These are phyloP conservation scores for Colletotrichum somersetense DNA, from an alignment of 2,329 filamentous ascomycete genomes.

Conservation along the genomic window DNA sequence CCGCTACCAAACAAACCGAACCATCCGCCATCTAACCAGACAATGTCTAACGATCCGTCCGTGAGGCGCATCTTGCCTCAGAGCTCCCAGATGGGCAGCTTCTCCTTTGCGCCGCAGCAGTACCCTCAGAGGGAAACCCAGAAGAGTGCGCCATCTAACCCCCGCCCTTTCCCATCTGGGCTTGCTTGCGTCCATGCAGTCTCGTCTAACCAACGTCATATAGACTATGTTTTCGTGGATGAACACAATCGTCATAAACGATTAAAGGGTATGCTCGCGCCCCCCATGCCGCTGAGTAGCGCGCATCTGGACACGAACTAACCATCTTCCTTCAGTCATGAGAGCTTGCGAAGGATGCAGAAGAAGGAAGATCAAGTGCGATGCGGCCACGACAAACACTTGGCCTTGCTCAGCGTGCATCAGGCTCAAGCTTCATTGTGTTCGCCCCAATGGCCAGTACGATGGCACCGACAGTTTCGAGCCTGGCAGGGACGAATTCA, in stretches of 20 bases:
- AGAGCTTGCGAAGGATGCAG: conserved; percentile 96
- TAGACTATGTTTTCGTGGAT: conserved; percentile 99
- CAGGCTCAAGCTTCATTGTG: conserved; percentile 90
- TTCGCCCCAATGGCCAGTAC: conserved; percentile 86
- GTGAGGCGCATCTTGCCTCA: conserved; percentile 75
- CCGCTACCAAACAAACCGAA: conserved; percentile 28
- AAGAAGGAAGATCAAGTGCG: conserved; percentile 97
- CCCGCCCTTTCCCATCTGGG: conserved; percentile 15
- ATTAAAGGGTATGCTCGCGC: conserved; percentile 78
- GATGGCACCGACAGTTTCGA: conserved; percentile 73
- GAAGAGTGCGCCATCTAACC: conserved; percentile 74
- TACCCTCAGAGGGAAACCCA: conserved; percentile 76
- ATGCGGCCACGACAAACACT: conserved; percentile 95
- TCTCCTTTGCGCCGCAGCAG: conserved; percentile 77
- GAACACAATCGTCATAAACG: conserved; percentile 98
- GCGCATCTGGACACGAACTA: conserved; percentile 26
- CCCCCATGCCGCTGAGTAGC: not conserved
- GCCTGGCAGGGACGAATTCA: conserved; percentile 48
- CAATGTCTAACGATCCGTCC: conserved; percentile 75
- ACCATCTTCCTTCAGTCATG: conserved; percentile 75
- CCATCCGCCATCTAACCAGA: conserved; percentile 39
- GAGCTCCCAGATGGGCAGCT: conserved; percentile 78
- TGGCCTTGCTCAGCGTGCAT: conserved; percentile 98
- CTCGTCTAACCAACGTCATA: conserved; percentile 49
- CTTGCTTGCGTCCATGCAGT: not conserved